Base-by-base conservation (phyloP, 2,329 filamentous ascomycete genomes). In the Pseudopithomyces chartarum region DNA sequence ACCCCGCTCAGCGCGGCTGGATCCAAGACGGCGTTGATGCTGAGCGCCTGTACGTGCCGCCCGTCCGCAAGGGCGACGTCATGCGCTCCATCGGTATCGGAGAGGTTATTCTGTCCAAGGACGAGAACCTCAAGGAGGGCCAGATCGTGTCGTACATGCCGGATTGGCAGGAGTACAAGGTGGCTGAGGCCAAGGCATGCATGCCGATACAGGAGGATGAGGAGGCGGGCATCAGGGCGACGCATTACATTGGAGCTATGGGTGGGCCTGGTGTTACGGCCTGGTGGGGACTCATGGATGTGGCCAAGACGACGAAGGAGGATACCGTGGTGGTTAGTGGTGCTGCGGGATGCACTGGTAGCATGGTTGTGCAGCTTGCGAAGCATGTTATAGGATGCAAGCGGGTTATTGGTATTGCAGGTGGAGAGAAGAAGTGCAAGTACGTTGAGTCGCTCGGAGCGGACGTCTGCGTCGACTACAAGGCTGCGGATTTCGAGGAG, bases 311-410 rank as follows among this genome's bases (percentile, higher is more conserved):
- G 20, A 85, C 86, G 67, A 74, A 82, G 0, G 87, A 88, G 7
- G 89, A 93, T 63, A 85, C 87, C 0, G 88, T 94, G 1, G 89
- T 93, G 8, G 87, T 94, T 0, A 90, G 87, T 10, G 90, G 89
- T 5, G 90, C 90, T 0, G 90, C 90, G 0, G 90, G 90, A 6
- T 90, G 90, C 0, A 92, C 90, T 0, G 90, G 90, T 1, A 87
- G 83, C 68, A 85, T 93, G 20, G 90, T 86, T 0, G 80, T 84
- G 7, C 83, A 85, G 69, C 81, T 85, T 59, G 83, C 82, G 6
- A 82, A 81, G 67, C 74, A 81, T 55, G 60, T 82, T 19, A 58
- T 82, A 13, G 75, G 79, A 6, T 78, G 79, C 43, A 80, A 77
- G 67, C 75, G 73, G 58, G 78, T 85, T 12, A 76, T 84, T 50